phyloP scores from a whole-genome alignment of 2,329 filamentous ascomycete genomes.

The Clarireedia paspali region DNA sequence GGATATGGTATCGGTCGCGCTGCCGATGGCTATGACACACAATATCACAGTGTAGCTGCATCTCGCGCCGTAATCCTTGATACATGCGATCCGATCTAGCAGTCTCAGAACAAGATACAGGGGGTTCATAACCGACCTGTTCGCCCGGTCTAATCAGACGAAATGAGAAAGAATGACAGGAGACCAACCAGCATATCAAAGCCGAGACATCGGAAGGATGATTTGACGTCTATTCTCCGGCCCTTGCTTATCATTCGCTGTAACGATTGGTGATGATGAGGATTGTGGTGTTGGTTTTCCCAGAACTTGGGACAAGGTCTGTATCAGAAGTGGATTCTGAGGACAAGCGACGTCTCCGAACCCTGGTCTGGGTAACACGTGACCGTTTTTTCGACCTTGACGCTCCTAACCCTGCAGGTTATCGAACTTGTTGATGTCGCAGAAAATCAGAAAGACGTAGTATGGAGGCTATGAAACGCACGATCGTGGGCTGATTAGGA shows the following conservation, averaged over 20 bases:
- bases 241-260: neutral
- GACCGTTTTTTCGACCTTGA: neutral
- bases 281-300: neutral
- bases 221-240: neutral
- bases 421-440: neutral
- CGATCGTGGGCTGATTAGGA: too few species aligned
- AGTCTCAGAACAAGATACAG: neutral
- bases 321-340: conserved; percentile 5
- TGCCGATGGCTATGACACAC: neutral
- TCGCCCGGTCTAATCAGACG: neutral
- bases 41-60: neutral
- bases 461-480: too few species aligned
- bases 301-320: neutral
- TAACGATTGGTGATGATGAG: neutral
- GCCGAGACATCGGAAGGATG: neutral
- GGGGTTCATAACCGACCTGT: neutral
- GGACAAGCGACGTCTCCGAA: conserved; percentile 2
- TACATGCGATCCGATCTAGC: neutral
- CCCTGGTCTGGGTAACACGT: conserved; percentile 5
- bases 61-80: neutral
- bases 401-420: neutral
- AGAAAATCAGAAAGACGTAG: neutral
- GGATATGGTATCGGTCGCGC: neutral
- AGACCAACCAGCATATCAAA: neutral
- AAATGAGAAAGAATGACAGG: neutral